Base-by-base conservation (phyloP, 306 rosid genomes). In the Dryas alaskensis region DNA sequence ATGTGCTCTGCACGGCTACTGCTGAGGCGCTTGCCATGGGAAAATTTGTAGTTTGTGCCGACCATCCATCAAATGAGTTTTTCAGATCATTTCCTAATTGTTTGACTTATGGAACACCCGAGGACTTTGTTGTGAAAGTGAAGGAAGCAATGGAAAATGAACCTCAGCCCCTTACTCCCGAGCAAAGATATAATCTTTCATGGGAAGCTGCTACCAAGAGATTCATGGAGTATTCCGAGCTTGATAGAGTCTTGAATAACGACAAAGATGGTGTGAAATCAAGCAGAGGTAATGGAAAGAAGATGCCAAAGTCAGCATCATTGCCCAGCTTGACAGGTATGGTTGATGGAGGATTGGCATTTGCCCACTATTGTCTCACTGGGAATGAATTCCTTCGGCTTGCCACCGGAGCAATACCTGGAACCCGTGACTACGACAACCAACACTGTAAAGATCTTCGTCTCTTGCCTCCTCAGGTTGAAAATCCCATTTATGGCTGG, bases 11-110 rank as follows among this genome's bases (percentile, higher is more conserved):
- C 80, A 94, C 99, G 0, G 99, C 99, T 52, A 92, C 99, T 14
- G 97, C 99, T 1, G 99, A 94, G 84, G 99, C 99, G 10, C 99
- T 94, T 81, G 97, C 97, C 50, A 92, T 94, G 99, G 99, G 99
- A 25, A 94, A 94, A 82, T 92, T 94, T 83, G 97, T 94, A 70
- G 78, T 94, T 67, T 94, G 99, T 69, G 99, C 96, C 6, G 93
- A 94, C 70, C 97, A 92, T 74, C 99, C 99, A 10, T 94, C 99
- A 68, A 92, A 94, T 25, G 89, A 92, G 80, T 94, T 92, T 86
- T 94, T 94, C 85, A 84, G 80, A 67, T 87, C 99, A 16, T 94
- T 94, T 74, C 97, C 97, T 73, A 94, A 94, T 53, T 94, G 97
- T 83, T 86, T 92, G 83, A 89, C 89, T 61, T 94, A 88, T 89